Percentiles rank a stretch among this genome's conserved stretches.
Evolutionary conservation across 495 filamentous ascomycete genomes (phyloP).

Genomic region (Sporormia fimetaria): DNA sequence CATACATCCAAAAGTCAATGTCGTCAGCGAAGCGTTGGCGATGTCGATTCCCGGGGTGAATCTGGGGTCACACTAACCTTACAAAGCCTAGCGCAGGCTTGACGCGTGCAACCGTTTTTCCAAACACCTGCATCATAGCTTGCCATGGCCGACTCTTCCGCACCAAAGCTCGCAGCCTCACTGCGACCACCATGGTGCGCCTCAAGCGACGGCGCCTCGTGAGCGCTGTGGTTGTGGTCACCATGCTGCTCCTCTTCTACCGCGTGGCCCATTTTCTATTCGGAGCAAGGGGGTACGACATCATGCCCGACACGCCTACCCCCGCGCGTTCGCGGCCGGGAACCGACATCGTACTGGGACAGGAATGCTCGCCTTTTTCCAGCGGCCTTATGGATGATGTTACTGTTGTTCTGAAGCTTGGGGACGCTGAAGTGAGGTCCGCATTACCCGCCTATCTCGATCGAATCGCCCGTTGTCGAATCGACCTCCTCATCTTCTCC

Average conservation of each 20-base stretch:
- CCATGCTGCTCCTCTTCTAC: slow-evolving; percentile 3
- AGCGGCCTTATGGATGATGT: slow-evolving; percentile 13
- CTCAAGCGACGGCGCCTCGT: slow-evolving; percentile 14
- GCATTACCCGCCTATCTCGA: slow-evolving; percentile 46
- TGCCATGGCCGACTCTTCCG: no score
- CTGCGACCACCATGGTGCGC: slow-evolving; percentile 16
- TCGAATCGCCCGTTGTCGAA: slow-evolving; percentile 40
- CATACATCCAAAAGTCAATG: no score
- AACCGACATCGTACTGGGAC: slow-evolving; percentile 6
- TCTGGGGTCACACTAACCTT: no score
- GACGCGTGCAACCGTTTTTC: no score
- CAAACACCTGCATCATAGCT: no score
- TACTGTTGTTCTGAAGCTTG: slow-evolving; percentile 44
- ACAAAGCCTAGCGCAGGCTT: no score
- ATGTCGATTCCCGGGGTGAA: no score
- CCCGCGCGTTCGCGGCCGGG: slow-evolving; percentile 3
- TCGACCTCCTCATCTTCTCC: slow-evolving; percentile 48
- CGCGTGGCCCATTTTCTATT: not conserved
- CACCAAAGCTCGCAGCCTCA: no score
- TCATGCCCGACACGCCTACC: slow-evolving; percentile 8
- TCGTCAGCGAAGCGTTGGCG: no score
- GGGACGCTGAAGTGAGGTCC: slow-evolving; percentile 42
- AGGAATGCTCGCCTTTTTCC: slow-evolving; percentile 15
- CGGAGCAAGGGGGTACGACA: slow-evolving; percentile 10
- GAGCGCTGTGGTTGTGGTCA: slow-evolving; percentile 1